Evolutionary conservation across 306 rosid genomes (phyloP).

Genomic region (Vachellia pachyceras): DNA sequence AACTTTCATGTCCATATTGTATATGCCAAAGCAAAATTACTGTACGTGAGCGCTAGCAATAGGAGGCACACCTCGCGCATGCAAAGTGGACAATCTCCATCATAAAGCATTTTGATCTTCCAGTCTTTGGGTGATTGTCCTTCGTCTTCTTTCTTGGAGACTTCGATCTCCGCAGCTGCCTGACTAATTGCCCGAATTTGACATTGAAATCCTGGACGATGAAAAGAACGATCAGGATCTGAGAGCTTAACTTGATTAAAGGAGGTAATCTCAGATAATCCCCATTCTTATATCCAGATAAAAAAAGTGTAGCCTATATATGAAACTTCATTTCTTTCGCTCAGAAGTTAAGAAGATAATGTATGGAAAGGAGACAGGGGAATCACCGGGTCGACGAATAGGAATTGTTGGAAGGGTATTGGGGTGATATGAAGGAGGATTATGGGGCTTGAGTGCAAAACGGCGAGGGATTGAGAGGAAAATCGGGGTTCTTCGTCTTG

Average conservation of each 20-base stretch:
- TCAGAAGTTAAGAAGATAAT: neutral
- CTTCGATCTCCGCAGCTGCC: slow-evolving; percentile 43
- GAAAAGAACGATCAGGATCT: neutral
- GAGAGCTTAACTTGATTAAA: neutral
- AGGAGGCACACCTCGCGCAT: slow-evolving; percentile 81
- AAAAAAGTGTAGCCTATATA: neutral
- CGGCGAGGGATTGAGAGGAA: slow-evolving; percentile 44
- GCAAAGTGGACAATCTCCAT: slow-evolving; percentile 92
- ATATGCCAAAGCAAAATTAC: neutral
- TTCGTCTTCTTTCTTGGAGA: slow-evolving; percentile 56
- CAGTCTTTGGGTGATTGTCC: slow-evolving; percentile 56
- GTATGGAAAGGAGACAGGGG: neutral
- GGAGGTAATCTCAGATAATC: neutral
- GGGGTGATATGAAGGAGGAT: slow-evolving; percentile 17
- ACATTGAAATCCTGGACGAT: slow-evolving; percentile 46
- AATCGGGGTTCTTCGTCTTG: slow-evolving; percentile 42
- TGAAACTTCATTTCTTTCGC: neutral
- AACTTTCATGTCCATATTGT: neutral
- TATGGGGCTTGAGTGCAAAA: slow-evolving; percentile 38
- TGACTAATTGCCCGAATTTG: slow-evolving; percentile 60
- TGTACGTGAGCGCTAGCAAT: neutral
- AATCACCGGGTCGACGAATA: slow-evolving; percentile 49
- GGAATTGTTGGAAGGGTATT: slow-evolving; percentile 38
- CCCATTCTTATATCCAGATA: neutral
- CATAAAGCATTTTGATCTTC: slow-evolving; percentile 96